These are phyloP conservation scores for Vaccinium corymbosum DNA, from an alignment of 148 eudicot genomes.

Conservation along the genomic window DNA sequence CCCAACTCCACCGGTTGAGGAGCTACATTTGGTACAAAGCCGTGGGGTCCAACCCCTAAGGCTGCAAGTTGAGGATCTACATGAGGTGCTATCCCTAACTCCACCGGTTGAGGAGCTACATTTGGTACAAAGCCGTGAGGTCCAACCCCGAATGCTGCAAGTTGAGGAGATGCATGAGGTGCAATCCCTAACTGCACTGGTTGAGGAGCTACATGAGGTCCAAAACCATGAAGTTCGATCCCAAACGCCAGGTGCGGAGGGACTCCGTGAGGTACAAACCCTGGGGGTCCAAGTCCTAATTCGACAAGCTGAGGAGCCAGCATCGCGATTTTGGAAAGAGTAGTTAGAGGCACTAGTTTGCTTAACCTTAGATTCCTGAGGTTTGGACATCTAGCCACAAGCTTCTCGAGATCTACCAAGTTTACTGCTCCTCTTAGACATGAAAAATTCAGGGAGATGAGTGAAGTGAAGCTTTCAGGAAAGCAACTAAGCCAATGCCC, in stretches of 20 bases:
- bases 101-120: neutral
- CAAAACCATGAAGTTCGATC: neutral
- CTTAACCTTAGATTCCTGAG: slow-evolving; percentile 3
- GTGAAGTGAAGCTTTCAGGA: slow-evolving; percentile 8
- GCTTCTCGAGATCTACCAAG: neutral
- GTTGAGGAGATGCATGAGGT: neutral
- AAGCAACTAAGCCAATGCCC: slow-evolving; percentile 12
- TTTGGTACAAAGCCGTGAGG: neutral
- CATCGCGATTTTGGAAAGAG: neutral
- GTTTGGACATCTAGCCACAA: slow-evolving; percentile 11
- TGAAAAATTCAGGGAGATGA: neutral
- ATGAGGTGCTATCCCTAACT: neutral
- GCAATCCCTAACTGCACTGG: neutral
- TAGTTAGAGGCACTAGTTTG: neutral
- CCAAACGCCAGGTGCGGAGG: neutral
- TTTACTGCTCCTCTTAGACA: slow-evolving; percentile 8
- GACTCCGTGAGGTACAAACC: neutral
- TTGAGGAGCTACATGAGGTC: neutral
- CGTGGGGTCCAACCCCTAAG: neutral
- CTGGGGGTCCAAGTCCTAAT: neutral
- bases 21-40: neutral
- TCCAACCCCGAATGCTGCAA: neutral
- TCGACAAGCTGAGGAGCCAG: slow-evolving; percentile 8
- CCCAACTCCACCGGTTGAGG: neutral
- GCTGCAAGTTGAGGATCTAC: neutral